Percentiles rank a stretch among this genome's conserved stretches.
These are phyloP conservation scores for Hippophae rhamnoides DNA, from an alignment of 306 rosid species.

Conservation along the genomic window DNA sequence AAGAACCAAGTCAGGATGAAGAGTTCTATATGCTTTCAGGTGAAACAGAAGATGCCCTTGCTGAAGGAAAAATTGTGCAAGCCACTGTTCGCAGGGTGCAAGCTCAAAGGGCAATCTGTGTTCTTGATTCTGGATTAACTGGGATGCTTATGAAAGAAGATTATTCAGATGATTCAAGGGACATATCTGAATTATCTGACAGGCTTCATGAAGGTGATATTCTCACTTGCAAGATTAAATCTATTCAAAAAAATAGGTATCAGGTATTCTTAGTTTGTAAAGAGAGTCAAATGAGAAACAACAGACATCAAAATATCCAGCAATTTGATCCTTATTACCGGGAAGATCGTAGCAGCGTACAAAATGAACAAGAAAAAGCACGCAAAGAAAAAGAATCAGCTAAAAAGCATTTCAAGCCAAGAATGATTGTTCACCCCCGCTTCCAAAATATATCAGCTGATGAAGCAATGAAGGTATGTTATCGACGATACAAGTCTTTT, in stretches of 20 bases:
- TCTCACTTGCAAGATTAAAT: conserved; percentile 89
- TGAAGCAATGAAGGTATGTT: conserved; percentile 86
- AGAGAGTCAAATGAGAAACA: conserved; percentile 89
- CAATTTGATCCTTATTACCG: conserved; percentile 63
- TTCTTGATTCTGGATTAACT: conserved; percentile 89
- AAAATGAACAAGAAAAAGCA: conserved; percentile 72
- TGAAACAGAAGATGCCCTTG: conserved; percentile 87
- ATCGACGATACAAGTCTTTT: not conserved
- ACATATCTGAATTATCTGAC: conserved; percentile 71
- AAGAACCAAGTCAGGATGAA: conserved; percentile 94
- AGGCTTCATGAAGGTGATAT: conserved; percentile 81
- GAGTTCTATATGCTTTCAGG: conserved; percentile 95
- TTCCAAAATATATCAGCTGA: conserved; percentile 94
- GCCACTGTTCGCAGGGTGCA: conserved; percentile 84
- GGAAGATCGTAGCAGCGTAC: conserved; percentile 73
- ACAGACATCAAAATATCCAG: conserved; percentile 43
- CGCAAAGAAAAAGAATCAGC: conserved; percentile 88
- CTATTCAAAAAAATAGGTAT: conserved; percentile 88
- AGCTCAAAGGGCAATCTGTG: conserved; percentile 80
- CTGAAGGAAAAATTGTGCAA: conserved; percentile 88
- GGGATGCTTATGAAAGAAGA: conserved; percentile 97
- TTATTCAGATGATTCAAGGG: conserved; percentile 83
- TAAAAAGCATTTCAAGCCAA: conserved; percentile 87
- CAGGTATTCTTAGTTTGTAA: conserved; percentile 82
- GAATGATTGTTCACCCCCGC: conserved; percentile 98